phyloP scores from a whole-genome alignment of 1,139 yeast species.

The Meyerozyma carpophila region DNA sequence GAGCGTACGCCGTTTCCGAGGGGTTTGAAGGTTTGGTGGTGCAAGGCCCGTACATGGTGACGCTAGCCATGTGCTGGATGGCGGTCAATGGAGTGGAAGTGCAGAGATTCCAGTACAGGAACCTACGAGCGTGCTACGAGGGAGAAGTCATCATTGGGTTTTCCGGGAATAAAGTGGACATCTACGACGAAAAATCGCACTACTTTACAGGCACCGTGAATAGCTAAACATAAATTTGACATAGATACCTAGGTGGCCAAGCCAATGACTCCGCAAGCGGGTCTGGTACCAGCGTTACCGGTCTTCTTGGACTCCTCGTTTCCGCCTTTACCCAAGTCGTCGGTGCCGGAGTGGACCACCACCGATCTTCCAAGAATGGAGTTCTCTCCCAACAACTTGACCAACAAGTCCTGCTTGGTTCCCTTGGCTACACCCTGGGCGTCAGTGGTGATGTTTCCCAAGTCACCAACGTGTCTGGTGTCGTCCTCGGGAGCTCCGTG shows the following conservation, averaged over 20 bases:
- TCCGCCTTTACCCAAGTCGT: conserved; percentile 96
- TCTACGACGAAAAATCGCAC: background rate
- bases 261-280: conserved; percentile 99
- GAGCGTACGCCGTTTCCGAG: conserved; percentile 46
- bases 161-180: background rate
- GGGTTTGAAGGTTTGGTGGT: conserved; percentile 57
- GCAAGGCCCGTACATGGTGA: conserved; percentile 78
- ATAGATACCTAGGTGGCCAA: conserved; percentile 35
- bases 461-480: conserved; percentile 92
- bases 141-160: background rate
- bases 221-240: background rate
- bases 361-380: conserved; percentile 93
- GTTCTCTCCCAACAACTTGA: conserved; percentile 79
- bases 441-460: conserved; percentile 91
- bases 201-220: background rate
- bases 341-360: conserved; percentile 91
- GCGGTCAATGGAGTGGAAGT: conserved; percentile 11
- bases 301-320: conserved; percentile 91
- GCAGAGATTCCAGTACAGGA: conserved; percentile 39
- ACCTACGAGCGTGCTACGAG: conserved; percentile 39
- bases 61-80: conserved; percentile 52
- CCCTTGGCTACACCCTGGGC: conserved; percentile 88
- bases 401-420: conserved; percentile 65
- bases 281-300: conserved; percentile 98
- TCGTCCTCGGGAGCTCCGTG: conserved; percentile 96